These are phyloP conservation scores for Cystofilobasidium macerans DNA, from an alignment of 768 basidiomycete species.

Conservation along the genomic window DNA sequence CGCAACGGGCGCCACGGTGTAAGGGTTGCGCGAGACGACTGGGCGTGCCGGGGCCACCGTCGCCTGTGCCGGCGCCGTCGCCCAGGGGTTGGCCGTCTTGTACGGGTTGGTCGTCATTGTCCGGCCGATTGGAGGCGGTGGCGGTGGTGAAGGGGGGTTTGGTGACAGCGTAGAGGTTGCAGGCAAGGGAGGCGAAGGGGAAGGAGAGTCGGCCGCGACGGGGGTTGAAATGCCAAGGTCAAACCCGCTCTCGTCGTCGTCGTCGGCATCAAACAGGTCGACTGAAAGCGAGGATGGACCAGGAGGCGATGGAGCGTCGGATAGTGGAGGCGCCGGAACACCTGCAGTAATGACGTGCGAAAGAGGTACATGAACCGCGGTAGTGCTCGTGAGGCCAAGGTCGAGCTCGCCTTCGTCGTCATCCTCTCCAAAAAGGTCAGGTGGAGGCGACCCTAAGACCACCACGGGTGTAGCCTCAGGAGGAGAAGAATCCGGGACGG, in stretches of 20 bases:
- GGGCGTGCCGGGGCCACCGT: neutral
- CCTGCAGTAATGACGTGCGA: neutral
- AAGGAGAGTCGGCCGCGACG: neutral
- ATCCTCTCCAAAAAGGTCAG: neutral
- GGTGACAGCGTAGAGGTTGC: no score
- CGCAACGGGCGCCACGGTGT: neutral
- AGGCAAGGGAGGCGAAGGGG: neutral
- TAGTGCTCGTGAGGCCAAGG: neutral
- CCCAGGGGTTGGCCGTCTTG: conserved; percentile 17
- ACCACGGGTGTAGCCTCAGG: neutral
- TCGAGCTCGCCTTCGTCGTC: neutral
- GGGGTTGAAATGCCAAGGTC: neutral
- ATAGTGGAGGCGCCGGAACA: neutral
- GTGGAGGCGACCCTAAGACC: neutral
- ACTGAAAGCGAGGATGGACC: no score
- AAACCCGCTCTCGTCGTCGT: neutral
- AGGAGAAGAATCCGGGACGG: neutral
- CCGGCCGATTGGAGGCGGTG: neutral
- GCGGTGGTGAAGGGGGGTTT: neutral
- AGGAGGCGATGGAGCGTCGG: neutral
- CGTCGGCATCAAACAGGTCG: neutral
- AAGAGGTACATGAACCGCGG: neutral
- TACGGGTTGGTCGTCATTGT: conserved; percentile 15
- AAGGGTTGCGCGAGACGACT: no score
- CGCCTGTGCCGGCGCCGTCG: neutral